Evolutionary conservation across 73 alveolate species (phyloP), one percentile per base, ranked within the genome.

Genomic region (Paramecium biaurelia): DNA sequence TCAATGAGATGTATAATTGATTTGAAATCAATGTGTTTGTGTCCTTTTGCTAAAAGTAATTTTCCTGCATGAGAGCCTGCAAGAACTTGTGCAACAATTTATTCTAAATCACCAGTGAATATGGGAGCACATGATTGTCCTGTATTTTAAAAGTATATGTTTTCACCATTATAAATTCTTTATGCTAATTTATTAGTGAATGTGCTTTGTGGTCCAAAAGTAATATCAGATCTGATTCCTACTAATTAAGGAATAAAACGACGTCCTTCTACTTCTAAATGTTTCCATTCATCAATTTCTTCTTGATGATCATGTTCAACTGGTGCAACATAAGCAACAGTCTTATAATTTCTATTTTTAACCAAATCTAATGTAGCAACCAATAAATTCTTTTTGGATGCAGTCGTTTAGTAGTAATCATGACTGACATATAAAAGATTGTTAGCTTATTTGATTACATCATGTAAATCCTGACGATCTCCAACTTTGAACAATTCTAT

Each of bases 311-410:
- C 70, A 45, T 79, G 90, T 21, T 79, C 76, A 2, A 79, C 53
- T 79, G 90, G 90, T 20, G 70, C 90, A 38, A 79, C 76, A 79
- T 79, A 79, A 0, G 90, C 90, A 23, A 47, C 90, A 42, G 41
- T 23, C 74, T 79, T 43, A 45, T 79, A 79, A 23, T 38, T 45
- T 79, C 76, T 79, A 42, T 26, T 79, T 34, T 79, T 79, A 41
- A 45, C 76, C 12, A 30, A 45, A 42, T 79, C 90, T n/a, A 79
- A 23, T 0, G 90, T 47, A 20, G 90, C 74, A 8, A 43, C 49
- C 15, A 79, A 47, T 47, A 43, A 79, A 45, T 79, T 79, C 70
- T 41, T 43, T 79, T 79, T 79, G 5, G 90, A 41, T 23, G 90
- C 43, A 1, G 90, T 79, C 9, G 47, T 15, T 45, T 41, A 24